phyloP scores from a whole-genome alignment of 1,284 basidiomycete species.

The Tremellales sp. region DNA sequence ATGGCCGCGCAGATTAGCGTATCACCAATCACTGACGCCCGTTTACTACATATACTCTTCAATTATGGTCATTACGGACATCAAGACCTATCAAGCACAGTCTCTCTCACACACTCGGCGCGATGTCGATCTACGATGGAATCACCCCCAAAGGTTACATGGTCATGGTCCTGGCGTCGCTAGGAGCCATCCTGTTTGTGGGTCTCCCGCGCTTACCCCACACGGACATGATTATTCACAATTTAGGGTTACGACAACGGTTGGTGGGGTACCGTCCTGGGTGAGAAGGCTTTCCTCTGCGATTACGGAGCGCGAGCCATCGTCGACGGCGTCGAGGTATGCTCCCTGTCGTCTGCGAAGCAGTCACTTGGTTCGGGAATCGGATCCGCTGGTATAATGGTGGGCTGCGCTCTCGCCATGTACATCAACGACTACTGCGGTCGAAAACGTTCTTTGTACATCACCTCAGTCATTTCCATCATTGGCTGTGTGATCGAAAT shows the following conservation, averaged over 20 bases:
- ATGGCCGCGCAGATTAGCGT: no score
- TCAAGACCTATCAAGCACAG: no score
- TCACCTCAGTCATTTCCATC: slow-evolving; percentile 17
- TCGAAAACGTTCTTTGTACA: slow-evolving; percentile 10
- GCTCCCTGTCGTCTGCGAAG: slow-evolving; percentile 13
- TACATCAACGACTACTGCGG: slow-evolving; percentile 16
- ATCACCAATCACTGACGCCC: no score
- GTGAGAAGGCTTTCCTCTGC: slow-evolving; percentile 12
- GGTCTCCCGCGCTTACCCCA: not conserved
- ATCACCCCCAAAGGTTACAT: slow-evolving; percentile 14
- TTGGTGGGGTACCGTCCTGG: slow-evolving; percentile 28
- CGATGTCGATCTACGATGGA: slow-evolving; percentile 14
- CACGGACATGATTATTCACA: not conserved
- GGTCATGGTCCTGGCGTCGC: slow-evolving; percentile 15
- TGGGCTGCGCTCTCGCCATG: slow-evolving; percentile 20
- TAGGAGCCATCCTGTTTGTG: slow-evolving; percentile 17
- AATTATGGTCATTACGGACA: no score
- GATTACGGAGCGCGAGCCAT: slow-evolving; percentile 13
- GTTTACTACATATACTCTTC: no score
- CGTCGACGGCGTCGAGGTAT: slow-evolving; percentile 17
- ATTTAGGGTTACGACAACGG: slow-evolving; percentile 25
- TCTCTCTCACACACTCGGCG: not conserved
- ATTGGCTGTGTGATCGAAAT: slow-evolving; percentile 22
- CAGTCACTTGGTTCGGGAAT: slow-evolving; percentile 12
- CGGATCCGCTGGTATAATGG: slow-evolving; percentile 18